phyloP scores from a whole-genome alignment of 306 rosid species.

The Lathyrus sativus region DNA sequence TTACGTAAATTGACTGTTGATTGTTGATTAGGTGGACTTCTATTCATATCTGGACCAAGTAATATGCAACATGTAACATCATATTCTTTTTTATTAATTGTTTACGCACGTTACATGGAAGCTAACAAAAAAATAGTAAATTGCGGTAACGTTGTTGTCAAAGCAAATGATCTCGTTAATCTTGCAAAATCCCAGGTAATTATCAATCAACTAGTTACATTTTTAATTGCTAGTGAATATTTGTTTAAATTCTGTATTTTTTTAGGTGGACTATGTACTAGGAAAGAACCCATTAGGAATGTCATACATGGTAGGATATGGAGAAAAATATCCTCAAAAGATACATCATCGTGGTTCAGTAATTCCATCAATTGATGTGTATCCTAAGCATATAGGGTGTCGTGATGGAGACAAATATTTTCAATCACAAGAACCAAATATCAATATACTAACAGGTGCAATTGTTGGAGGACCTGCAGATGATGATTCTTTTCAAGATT shows the following conservation, averaged over 20 bases:
- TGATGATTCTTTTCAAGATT: slow-evolving; percentile 50
- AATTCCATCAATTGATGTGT: slow-evolving; percentile 32
- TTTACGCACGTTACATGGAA: slow-evolving; percentile 42
- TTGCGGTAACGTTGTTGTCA: slow-evolving; percentile 30
- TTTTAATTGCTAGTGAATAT: too few relatives aligned
- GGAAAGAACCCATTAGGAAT: slow-evolving; percentile 59
- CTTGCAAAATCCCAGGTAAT: slow-evolving; percentile 43
- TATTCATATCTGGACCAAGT: slow-evolving; percentile 44
- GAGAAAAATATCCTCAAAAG: slow-evolving; percentile 44
- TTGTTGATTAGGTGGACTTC: slow-evolving; percentile 48
- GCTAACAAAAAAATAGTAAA: neutral
- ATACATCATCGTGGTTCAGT: slow-evolving; percentile 59
- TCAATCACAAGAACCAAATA: slow-evolving; percentile 24
- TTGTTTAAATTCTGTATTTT: neutral
- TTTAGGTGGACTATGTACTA: slow-evolving; percentile 47
- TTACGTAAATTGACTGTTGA: neutral
- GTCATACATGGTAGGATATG: slow-evolving; percentile 69
- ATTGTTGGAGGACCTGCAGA: slow-evolving; percentile 59
- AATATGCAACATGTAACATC: slow-evolving; percentile 49
- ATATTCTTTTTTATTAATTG: slow-evolving; percentile 45
- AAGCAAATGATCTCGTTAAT: slow-evolving; percentile 29
- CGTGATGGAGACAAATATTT: slow-evolving; percentile 42
- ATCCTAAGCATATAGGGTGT: slow-evolving; percentile 37
- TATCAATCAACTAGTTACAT: neutral
- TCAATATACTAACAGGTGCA: slow-evolving; percentile 48